Evolutionary conservation across 163 green algal species (phyloP).

Genomic region (Volvox carteri): DNA sequence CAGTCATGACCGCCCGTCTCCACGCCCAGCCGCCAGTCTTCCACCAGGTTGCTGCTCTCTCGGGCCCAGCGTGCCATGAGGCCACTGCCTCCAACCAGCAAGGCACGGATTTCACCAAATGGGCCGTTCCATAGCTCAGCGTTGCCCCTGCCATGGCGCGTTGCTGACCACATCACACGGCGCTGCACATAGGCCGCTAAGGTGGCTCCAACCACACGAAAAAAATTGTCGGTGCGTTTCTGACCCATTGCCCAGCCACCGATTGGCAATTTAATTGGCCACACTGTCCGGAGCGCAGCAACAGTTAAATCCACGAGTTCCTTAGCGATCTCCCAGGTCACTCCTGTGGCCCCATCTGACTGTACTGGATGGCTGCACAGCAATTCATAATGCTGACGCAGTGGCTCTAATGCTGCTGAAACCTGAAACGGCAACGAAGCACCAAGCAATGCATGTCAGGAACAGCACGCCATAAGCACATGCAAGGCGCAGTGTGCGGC

Average conservation of each 20-base stretch:
- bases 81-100: slow-evolving; percentile 62
- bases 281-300: slow-evolving; percentile 61
- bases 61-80: slow-evolving; percentile 35
- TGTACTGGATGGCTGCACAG: slow-evolving; percentile 47
- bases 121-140: slow-evolving; percentile 67
- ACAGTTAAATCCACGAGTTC: slow-evolving; percentile 63
- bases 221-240: slow-evolving; percentile 72
- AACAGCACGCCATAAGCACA: too few relatives aligned
- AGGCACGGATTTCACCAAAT: slow-evolving; percentile 65
- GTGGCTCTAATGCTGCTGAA: slow-evolving; percentile 58
- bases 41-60: slow-evolving; percentile 58
- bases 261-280: slow-evolving; percentile 61
- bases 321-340: slow-evolving; percentile 69
- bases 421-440: slow-evolving; percentile 44
- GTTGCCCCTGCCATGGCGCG: background rate
- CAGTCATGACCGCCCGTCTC: slow-evolving; percentile 68
- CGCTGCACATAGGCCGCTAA: slow-evolving; percentile 66
- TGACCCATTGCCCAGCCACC: slow-evolving; percentile 69
- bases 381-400: slow-evolving; percentile 60
- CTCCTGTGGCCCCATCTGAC: slow-evolving; percentile 3
- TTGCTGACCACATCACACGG: background rate
- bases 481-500: too few relatives aligned
- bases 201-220: slow-evolving; percentile 59
- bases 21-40: slow-evolving; percentile 67
- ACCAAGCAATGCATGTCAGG: too few relatives aligned